These are phyloP conservation scores for Goffeauzyma gilvescens DNA, from an alignment of 768 basidiomycete species.

Conservation along the genomic window DNA sequence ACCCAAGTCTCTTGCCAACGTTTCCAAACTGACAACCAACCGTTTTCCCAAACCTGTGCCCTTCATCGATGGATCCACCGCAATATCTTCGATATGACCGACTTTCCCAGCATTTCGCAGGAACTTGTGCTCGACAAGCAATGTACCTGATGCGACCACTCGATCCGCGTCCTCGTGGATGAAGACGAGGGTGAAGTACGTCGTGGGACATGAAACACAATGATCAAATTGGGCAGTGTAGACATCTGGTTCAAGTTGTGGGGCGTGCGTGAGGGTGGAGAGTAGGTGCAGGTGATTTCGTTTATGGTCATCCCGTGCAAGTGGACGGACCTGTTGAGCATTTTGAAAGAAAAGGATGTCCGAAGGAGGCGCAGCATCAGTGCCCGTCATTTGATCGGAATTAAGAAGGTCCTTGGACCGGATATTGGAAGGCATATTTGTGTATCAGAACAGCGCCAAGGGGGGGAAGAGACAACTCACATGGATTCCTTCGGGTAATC, in stretches of 20 bases:
- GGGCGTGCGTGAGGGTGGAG: conserved; percentile 47
- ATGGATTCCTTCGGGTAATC: no score
- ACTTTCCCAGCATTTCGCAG: conserved; percentile 62
- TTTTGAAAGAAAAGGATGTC: no score
- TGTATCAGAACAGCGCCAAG: no score
- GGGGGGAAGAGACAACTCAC: no score
- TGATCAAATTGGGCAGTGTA: conserved; percentile 43
- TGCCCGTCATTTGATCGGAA: no score
- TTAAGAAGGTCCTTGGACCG: no score
- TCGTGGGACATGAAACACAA: conserved; percentile 30
- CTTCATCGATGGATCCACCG: conserved; percentile 68
- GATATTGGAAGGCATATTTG: no score
- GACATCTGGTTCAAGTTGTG: conserved; percentile 46
- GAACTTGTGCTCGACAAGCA: conserved; percentile 91
- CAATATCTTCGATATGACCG: conserved; percentile 96
- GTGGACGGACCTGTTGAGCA: conserved; percentile 43
- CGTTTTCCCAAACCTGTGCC: conserved; percentile 78
- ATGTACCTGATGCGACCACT: conserved; percentile 63
- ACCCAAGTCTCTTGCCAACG: conserved; percentile 56
- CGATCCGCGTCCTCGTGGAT: conserved; percentile 52
- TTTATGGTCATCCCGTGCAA: conserved; percentile 62
- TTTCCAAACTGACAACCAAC: conserved; percentile 67
- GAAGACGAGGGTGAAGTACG: conserved; percentile 75
- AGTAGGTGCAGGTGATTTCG: conserved; percentile 74
- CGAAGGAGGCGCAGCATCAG: no score